These are phyloP conservation scores for Anethum foeniculum DNA, from an alignment of 140 eudicot species.

Conservation along the genomic window DNA sequence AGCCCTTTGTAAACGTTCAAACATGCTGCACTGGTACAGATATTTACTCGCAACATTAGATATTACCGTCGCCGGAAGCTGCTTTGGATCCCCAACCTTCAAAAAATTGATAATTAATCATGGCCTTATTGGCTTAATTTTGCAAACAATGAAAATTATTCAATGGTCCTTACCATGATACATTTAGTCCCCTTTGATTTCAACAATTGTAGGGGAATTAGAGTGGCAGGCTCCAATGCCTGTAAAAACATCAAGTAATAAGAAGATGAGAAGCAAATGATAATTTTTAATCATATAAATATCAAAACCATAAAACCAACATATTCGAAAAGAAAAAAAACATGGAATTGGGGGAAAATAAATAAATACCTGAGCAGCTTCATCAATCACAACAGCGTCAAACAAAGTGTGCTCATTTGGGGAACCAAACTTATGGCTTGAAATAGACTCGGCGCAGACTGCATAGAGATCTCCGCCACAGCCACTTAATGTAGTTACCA, in stretches of 20 bases:
- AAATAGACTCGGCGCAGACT: constrained; percentile 67
- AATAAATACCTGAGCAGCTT: constrained; percentile 87
- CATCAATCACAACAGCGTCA: constrained; percentile 97
- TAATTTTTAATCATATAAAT: background rate
- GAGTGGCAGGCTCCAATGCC: constrained; percentile 97
- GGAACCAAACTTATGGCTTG: constrained; percentile 47
- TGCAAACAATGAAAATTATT: constrained; percentile 2
- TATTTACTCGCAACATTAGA: constrained; percentile 90
- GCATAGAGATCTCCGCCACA: constrained; percentile 92
- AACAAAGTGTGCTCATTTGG: constrained; percentile 59
- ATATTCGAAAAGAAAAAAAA: too few species aligned
- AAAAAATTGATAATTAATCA: constrained; percentile 9
- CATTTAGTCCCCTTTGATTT: constrained; percentile 82
- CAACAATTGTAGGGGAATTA: constrained; percentile 91
- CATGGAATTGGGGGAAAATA: background rate
- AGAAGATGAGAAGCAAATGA: constrained; percentile 1
- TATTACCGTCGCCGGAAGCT: constrained; percentile 97
- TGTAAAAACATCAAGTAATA: constrained; percentile 16
- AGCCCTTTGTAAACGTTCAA: constrained; percentile 95
- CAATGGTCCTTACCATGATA: constrained; percentile 54
- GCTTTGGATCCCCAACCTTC: constrained; percentile 98
- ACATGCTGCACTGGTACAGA: constrained; percentile 89
- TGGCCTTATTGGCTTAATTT: constrained; percentile 1
- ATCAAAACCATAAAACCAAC: background rate
- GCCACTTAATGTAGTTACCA: constrained; percentile 90